Conservation (phyloP, 2,329 filamentous ascomycete genomes). For the Nigrospora oryzae region DNA sequence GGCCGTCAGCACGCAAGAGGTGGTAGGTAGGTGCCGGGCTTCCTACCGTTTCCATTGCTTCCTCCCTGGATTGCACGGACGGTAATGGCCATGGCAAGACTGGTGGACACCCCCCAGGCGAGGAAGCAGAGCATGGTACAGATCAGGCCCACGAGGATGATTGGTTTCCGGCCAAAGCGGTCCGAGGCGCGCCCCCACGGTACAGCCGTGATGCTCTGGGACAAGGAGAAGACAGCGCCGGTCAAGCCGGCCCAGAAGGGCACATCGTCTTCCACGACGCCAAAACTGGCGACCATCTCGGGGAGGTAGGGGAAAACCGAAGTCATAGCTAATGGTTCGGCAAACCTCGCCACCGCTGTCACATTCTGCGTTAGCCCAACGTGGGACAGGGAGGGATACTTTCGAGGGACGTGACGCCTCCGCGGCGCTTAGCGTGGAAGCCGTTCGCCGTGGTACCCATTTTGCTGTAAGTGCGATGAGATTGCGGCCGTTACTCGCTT, state of each 20-base stretch:
- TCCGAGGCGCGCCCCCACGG: slow-evolving; percentile 74
- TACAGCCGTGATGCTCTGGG: slow-evolving; percentile 64
- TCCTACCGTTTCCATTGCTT: slow-evolving; percentile 72
- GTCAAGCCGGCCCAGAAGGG: slow-evolving; percentile 75
- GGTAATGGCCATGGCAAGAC: slow-evolving; percentile 68
- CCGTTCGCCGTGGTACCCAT: no score
- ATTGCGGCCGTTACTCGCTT: slow-evolving; percentile 2
- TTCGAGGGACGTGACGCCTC: not conserved
- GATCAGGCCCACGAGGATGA: slow-evolving; percentile 64
- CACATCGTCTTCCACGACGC: slow-evolving; percentile 61
- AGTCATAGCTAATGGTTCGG: slow-evolving; percentile 65
- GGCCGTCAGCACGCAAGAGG: slow-evolving; percentile 9
- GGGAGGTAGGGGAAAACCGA: slow-evolving; percentile 65
- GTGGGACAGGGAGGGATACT: slow-evolving; percentile 11
- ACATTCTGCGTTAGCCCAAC: slow-evolving; percentile 21
- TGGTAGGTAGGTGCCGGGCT: not conserved
- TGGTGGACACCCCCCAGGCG: slow-evolving; percentile 76
- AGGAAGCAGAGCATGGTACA: slow-evolving; percentile 77
- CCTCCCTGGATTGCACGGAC: slow-evolving; percentile 72
- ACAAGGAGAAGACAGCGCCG: slow-evolving; percentile 62
- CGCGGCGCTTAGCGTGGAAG: no score
- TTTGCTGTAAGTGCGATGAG: not conserved
- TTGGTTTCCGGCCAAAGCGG: slow-evolving; percentile 69
- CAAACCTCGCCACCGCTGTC: slow-evolving; percentile 67
- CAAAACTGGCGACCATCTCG: slow-evolving; percentile 78